Conservation (phyloP, 23 red algal species). For the Gracilaria gracilis region DNA sequence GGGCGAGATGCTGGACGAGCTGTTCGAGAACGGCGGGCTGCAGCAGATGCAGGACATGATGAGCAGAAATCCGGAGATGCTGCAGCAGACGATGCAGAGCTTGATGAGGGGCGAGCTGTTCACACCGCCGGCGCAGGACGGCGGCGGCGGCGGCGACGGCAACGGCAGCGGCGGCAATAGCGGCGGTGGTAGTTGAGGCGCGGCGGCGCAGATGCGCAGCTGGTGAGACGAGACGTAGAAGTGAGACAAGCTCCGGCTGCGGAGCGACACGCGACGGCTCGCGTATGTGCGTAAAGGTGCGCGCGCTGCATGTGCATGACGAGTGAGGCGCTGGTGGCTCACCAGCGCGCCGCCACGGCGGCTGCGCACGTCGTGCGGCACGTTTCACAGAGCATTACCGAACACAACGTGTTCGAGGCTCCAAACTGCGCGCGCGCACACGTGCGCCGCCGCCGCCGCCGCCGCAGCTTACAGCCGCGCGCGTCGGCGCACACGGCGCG, state of each 20-base stretch:
- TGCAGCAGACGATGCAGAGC: conserved; percentile 47
- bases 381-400: too few species aligned
- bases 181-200: too few species aligned
- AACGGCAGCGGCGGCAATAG: not conserved
- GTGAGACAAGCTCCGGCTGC: too few species aligned
- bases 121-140: not conserved
- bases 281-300: too few species aligned
- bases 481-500: not conserved
- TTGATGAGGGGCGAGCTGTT: conserved; percentile 1
- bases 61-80: conserved; percentile 22
- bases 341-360: too few species aligned
- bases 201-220: too few species aligned
- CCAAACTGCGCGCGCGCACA: not conserved
- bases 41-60: conserved; percentile 40
- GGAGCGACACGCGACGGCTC: too few species aligned
- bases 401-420: too few species aligned
- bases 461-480: not conserved
- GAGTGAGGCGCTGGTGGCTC: too few species aligned
- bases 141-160: not conserved
- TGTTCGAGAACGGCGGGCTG: conserved; percentile 41
- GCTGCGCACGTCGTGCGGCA: too few species aligned
- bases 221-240: too few species aligned
- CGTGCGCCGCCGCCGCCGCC: not conserved
- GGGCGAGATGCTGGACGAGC: conserved; percentile 9
- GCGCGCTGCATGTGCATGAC: too few species aligned